phyloP scores from a whole-genome alignment of 371 early-diverging fungal genomes.

The Mycotypha africana region DNA sequence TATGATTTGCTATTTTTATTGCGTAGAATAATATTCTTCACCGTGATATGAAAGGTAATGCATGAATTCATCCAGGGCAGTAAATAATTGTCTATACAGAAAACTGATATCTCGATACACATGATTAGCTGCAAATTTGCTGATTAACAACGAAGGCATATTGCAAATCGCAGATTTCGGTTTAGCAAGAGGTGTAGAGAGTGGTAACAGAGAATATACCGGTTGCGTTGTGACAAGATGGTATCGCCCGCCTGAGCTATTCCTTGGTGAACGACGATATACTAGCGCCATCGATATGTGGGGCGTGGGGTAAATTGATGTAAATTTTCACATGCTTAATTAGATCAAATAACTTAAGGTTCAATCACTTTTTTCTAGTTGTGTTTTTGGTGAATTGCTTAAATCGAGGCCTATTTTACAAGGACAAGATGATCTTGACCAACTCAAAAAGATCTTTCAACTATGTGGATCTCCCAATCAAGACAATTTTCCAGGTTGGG shows the following conservation, averaged over 20 bases:
- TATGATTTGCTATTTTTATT: too few species aligned
- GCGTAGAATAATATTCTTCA: constrained; percentile 80
- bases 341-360: too few species aligned
- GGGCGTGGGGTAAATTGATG: constrained; percentile 84
- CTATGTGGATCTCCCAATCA: constrained; percentile 79
- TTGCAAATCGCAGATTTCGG: constrained; percentile 99
- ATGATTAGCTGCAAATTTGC: constrained; percentile 76
- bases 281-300: constrained; percentile 95
- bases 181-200: constrained; percentile 71
- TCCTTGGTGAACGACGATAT: constrained; percentile 85
- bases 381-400: constrained; percentile 84
- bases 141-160: constrained; percentile 84
- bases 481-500: constrained; percentile 67
- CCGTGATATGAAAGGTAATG: constrained; percentile 84
- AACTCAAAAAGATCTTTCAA: constrained; percentile 76
- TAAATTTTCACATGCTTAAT: background rate
- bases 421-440: constrained; percentile 78
- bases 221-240: constrained; percentile 95
- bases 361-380: constrained; percentile 29
- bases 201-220: constrained; percentile 68
- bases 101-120: too few species aligned
- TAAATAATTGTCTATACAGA: too few species aligned
- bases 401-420: constrained; percentile 71
- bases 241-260: constrained; percentile 98
- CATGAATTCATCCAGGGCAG: background rate